Evolutionary conservation across 345 rosid genomes (phyloP).

Genomic region (Combretum micranthum): DNA sequence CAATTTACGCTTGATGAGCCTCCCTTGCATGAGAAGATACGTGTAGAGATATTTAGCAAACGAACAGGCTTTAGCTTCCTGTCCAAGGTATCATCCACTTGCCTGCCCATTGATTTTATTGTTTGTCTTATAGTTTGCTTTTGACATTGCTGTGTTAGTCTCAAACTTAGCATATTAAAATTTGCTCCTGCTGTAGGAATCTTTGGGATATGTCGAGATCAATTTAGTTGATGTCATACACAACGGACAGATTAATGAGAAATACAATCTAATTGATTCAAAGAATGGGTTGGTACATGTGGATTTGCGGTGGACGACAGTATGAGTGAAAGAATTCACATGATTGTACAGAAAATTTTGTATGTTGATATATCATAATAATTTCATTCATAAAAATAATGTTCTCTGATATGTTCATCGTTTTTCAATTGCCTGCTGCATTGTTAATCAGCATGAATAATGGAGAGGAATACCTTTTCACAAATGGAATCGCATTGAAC

Average conservation of each 20-base stretch:
- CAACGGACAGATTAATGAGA: slow-evolving; percentile 79
- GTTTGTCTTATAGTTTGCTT: neutral
- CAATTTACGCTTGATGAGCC: slow-evolving; percentile 42
- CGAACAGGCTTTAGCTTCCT: slow-evolving; percentile 19
- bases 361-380: too few relatives aligned
- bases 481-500: too few relatives aligned
- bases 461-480: too few relatives aligned
- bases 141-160: neutral
- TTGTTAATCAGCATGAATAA: too few relatives aligned
- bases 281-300: slow-evolving; percentile 70
- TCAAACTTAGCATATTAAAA: neutral
- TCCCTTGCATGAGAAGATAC: slow-evolving; percentile 37
- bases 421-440: too few relatives aligned
- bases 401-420: too few relatives aligned
- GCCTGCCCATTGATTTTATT: neutral
- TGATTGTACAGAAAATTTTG: neutral
- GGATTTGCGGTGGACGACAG: slow-evolving; percentile 61
- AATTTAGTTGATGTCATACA: slow-evolving; percentile 66
- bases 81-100: slow-evolving; percentile 19
- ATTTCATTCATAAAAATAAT: too few relatives aligned
- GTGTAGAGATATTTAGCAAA: slow-evolving; percentile 37
- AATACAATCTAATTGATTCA: slow-evolving; percentile 72
- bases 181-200: slow-evolving; percentile 37
- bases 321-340: slow-evolving; percentile 19
- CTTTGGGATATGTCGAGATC: slow-evolving; percentile 65